Base-by-base conservation (phyloP, 1,284 basidiomycete genomes). In the Sphagnurus paluster region DNA sequence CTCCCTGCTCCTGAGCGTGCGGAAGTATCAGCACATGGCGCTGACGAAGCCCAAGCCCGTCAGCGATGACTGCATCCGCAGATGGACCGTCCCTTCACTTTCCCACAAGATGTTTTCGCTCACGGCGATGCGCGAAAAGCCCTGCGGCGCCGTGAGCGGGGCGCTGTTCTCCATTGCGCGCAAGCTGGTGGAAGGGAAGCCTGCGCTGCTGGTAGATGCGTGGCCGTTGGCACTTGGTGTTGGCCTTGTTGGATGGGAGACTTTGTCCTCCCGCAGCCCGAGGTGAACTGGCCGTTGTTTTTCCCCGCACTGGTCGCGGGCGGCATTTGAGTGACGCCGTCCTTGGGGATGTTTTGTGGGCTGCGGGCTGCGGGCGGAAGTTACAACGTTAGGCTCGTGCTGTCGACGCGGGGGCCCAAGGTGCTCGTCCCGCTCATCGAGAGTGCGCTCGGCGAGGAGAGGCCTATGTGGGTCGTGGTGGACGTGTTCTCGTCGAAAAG, bases 41-140 rank as follows among this genome's bases (percentile, higher is more conserved):
- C 63, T 68, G 1, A 53, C 57, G 8, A 67, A 74, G 20, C 77
- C 78, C 0, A 65, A 60, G 4, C 67, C 68, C 13, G 62, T 82
- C 17, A 84, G 84, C 58, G 82, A 85, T 54, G 82, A 85, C 55
- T 70, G 79, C 21, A 70, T 85, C 37, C 76, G 82, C 14, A 85
- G 81, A 1, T 85, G 84, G 82, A 84, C 80, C 0, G 67, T 84
- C 10, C 80, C 82, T 1, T 26, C 48, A 52, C 14, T 58, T 43
- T 47, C 32, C 17, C 50, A 14, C 32, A 43, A 48, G 14, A 44
- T 38, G 1, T 77, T 77, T 52, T 59, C 65, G 8, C 55, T 80
- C n/a, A n/a, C n/a, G 14, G 82, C 80, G 7, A 74, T 82, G 65
- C 69, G 75, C 14, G 64, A 75, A 53, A 79, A 79, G 56, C 70